Conservation (phyloP, 768 basidiomycete species). For the Lentinula boryana region DNA sequence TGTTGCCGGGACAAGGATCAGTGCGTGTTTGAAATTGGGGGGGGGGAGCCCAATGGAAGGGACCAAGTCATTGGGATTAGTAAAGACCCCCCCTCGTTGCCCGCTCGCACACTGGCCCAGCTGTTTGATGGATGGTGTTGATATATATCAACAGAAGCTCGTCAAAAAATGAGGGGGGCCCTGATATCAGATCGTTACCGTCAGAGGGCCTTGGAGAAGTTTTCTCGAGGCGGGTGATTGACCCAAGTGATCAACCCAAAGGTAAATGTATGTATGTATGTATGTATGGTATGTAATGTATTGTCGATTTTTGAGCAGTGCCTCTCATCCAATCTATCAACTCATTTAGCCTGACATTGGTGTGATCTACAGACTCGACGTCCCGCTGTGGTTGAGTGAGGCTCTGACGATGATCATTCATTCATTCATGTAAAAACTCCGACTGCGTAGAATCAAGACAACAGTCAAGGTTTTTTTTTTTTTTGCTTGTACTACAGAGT, state of each 20-base stretch:
- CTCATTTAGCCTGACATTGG: background rate
- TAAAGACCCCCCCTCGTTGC: background rate
- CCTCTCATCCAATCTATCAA: background rate
- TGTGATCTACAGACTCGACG: no score
- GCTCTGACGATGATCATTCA: background rate
- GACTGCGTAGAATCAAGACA: no score
- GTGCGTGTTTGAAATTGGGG: background rate
- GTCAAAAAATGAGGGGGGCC: background rate
- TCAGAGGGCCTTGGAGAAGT: background rate
- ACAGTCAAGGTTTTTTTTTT: no score
- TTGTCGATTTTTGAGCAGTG: background rate
- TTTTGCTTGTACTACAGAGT: no score
- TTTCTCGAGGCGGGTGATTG: background rate
- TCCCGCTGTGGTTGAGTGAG: background rate
- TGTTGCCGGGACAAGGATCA: no score
- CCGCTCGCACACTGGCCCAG: background rate
- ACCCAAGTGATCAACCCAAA: background rate
- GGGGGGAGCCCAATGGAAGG: background rate
- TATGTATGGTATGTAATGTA: no score
- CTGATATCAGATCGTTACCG: background rate
- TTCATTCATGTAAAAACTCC: no score
- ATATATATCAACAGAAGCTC: background rate
- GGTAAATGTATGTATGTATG: background rate
- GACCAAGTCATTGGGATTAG: background rate
- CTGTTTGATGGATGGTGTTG: background rate